A percentile compares a stretch with the other conserved stretches of the same genome.
These are phyloP conservation scores for Carex littledalei DNA, from an alignment of 176 grass and related monocot genomes.

Conservation along the genomic window DNA sequence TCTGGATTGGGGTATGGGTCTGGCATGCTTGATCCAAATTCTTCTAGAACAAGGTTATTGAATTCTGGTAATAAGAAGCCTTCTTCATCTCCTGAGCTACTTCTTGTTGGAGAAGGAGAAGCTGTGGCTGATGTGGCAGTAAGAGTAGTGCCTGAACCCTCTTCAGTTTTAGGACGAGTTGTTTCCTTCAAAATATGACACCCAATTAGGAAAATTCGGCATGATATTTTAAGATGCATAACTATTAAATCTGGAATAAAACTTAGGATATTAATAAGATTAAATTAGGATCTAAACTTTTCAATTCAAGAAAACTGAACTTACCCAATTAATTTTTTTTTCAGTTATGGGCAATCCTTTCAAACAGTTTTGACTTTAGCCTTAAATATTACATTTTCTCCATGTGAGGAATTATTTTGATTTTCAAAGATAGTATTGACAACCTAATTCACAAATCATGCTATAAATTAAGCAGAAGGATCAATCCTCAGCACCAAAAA, in stretches of 20 bases:
- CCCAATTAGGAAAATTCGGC: too few species aligned
- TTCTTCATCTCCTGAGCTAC: constrained; percentile 51
- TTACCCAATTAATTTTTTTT: background rate
- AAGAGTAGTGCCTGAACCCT: constrained; percentile 31
- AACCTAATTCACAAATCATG: background rate
- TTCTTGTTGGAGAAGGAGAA: constrained; percentile 43
- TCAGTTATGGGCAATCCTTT: background rate
- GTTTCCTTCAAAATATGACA: too few species aligned
- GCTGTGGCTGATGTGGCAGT: constrained; percentile 34
- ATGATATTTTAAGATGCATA: background rate
- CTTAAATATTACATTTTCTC: background rate
- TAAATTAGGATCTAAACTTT: background rate
- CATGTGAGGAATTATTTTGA: background rate
- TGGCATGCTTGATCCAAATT: constrained; percentile 46
- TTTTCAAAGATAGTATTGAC: background rate
- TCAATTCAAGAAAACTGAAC: background rate
- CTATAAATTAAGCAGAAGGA: background rate
- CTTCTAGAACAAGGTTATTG: constrained; percentile 57
- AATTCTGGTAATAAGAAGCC: constrained; percentile 72
- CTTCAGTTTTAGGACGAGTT: too few species aligned
- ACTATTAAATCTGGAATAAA: too few species aligned
- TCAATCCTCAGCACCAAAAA: constrained; percentile 6
- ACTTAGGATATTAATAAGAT: too few species aligned
- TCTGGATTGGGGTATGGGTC: constrained; percentile 11
- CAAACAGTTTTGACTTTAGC: background rate